Percentiles rank a stretch among this genome's conserved stretches.
Evolutionary conservation across 441 rosid genomes (phyloP).

Genomic region (Lepidium campestre): DNA sequence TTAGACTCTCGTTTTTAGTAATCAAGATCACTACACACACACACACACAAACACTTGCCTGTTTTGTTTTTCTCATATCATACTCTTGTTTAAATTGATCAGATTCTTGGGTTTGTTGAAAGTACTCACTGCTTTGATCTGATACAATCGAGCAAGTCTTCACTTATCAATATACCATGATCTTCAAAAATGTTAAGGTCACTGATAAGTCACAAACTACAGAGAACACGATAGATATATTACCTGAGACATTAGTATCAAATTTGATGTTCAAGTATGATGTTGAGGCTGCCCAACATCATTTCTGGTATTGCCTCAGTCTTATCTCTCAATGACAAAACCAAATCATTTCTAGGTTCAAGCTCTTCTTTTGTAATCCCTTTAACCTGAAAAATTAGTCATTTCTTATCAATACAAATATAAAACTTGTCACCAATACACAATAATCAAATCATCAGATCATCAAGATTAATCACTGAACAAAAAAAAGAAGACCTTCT

Average conservation of each 20-base stretch:
- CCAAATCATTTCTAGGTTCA: constrained; percentile 45
- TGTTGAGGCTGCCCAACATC: constrained; percentile 33
- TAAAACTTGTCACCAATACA: too few relatives aligned
- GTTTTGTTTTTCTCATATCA: constrained; percentile 41
- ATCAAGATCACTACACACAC: too few relatives aligned
- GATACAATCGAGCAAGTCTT: background rate
- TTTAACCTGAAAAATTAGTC: constrained; percentile 34
- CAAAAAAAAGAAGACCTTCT: constrained; percentile 27
- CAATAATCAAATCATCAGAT: too few relatives aligned
- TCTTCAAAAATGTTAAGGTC: background rate
- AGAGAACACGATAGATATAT: background rate
- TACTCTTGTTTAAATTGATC: constrained; percentile 40
- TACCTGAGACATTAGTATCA: constrained; percentile 37
- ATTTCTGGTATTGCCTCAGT: constrained; percentile 39
- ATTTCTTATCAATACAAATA: too few relatives aligned
- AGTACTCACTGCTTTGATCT: constrained; percentile 37
- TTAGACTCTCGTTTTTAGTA: background rate
- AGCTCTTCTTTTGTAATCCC: constrained; percentile 38
- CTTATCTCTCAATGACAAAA: constrained; percentile 34
- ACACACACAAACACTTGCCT: constrained; percentile 32
- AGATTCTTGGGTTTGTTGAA: constrained; percentile 43
- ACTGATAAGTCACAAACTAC: background rate
- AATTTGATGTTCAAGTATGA: constrained; percentile 33
- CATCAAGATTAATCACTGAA: background rate
- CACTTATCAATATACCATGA: too few relatives aligned